These are phyloP conservation scores for Skeletonema tropicum DNA, from an alignment of 108 stramenopile species.

Conservation along the genomic window DNA sequence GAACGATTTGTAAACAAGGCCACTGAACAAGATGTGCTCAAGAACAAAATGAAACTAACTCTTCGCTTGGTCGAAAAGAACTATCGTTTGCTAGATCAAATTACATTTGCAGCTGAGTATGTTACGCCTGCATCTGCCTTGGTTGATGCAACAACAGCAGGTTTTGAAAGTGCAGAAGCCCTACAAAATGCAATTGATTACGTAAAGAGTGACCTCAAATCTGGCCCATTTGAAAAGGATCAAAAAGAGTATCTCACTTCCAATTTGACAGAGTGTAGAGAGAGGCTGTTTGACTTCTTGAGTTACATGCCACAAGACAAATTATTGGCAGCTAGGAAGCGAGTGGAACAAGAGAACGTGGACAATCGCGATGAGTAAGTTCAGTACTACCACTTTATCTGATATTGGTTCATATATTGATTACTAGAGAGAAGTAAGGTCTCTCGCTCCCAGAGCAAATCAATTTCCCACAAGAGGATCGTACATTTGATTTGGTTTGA, in stretches of 20 bases:
- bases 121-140: slow-evolving; percentile 39
- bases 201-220: slow-evolving; percentile 42
- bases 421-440: too few species aligned
- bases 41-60: slow-evolving; percentile 71
- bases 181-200: slow-evolving; percentile 77
- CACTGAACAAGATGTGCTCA: slow-evolving; percentile 47
- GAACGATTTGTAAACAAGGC: slow-evolving; percentile 64
- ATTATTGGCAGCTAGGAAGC: slow-evolving; percentile 53
- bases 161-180: slow-evolving; percentile 63
- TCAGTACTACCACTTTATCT: too few species aligned
- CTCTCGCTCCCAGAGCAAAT: slow-evolving; percentile 86
- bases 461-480: slow-evolving; percentile 81
- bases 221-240: slow-evolving; percentile 46
- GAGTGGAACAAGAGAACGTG: slow-evolving; percentile 74
- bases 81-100: slow-evolving; percentile 73
- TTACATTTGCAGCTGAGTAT: slow-evolving; percentile 57
- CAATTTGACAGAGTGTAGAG: slow-evolving; percentile 51
- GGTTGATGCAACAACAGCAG: slow-evolving; percentile 60
- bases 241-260: slow-evolving; percentile 56
- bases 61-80: slow-evolving; percentile 65
- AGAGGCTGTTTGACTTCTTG: slow-evolving; percentile 63
- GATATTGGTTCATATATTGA: too few species aligned
- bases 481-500: slow-evolving; percentile 80
- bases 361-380: slow-evolving; percentile 68
- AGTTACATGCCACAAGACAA: slow-evolving; percentile 57